phyloP scores from a whole-genome alignment of 2,329 filamentous ascomycete species.

The Neospermospora avenae region DNA sequence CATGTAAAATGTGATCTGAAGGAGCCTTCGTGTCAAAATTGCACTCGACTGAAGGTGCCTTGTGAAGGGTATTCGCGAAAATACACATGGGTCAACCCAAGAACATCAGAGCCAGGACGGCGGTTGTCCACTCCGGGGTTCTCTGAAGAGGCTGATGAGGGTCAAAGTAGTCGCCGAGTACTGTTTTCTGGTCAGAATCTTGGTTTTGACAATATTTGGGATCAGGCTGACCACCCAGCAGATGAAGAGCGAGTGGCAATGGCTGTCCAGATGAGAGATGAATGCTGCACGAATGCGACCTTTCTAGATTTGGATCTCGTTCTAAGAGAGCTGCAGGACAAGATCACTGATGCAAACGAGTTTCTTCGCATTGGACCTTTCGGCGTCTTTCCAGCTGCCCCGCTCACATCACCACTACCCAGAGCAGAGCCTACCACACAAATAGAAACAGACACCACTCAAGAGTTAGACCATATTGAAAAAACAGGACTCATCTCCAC shows the following conservation, averaged over 20 bases:
- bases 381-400: constrained; percentile 8
- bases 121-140: neutral
- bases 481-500: neutral
- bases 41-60: constrained; percentile 10
- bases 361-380: constrained; percentile 15
- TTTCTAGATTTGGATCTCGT: constrained; percentile 13
- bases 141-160: constrained; percentile 10
- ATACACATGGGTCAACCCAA: constrained; percentile 17
- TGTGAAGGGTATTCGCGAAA: constrained; percentile 19
- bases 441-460: neutral
- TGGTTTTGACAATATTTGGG: neutral
- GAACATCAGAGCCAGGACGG: neutral
- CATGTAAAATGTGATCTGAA: constrained; percentile 22
- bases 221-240: neutral
- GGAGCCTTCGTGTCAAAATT: constrained; percentile 15
- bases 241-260: constrained; percentile 13
- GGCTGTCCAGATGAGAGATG: constrained; percentile 14
- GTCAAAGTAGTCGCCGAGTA: constrained; percentile 12
- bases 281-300: constrained; percentile 12
- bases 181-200: constrained; percentile 8
- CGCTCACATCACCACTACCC: neutral
- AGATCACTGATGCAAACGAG: neutral
- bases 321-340: constrained; percentile 12
- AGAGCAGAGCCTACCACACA: neutral
- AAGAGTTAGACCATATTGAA: neutral